phyloP scores from a whole-genome alignment of 768 basidiomycete species.

The Psilocybe sp. region DNA sequence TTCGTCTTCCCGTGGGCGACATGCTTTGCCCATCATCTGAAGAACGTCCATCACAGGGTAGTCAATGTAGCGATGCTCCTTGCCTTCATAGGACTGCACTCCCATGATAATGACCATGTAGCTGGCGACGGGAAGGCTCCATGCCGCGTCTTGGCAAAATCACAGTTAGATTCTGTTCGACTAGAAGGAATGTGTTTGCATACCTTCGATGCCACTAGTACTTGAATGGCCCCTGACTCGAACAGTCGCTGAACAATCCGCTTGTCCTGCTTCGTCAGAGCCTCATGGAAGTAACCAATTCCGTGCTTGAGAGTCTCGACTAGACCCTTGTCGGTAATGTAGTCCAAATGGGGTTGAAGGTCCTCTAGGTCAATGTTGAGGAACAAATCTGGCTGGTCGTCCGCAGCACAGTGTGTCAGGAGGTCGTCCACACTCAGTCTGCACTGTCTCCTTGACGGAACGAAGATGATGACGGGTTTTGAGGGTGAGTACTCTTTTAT shows the following conservation, averaged over 20 bases:
- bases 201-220: conserved; percentile 92
- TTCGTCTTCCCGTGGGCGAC: conserved; percentile 84
- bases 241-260: conserved; percentile 90
- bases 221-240: conserved; percentile 91
- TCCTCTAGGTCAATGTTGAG: conserved; percentile 83
- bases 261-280: conserved; percentile 88
- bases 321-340: conserved; percentile 71
- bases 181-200: conserved; percentile 11
- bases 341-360: conserved; percentile 85
- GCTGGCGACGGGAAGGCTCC: conserved; percentile 90
- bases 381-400: conserved; percentile 83
- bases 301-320: conserved; percentile 85
- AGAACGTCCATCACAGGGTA: conserved; percentile 98
- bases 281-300: conserved; percentile 95
- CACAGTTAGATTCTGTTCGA: neutral
- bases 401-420: conserved; percentile 82
- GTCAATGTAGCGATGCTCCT: conserved; percentile 96
- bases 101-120: conserved; percentile 99
- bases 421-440: conserved; percentile 92
- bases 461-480: conserved; percentile 90
- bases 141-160: conserved; percentile 79
- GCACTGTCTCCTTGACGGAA: conserved; percentile 91
- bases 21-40: conserved; percentile 99
- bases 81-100: conserved; percentile 95
- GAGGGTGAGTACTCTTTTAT: conserved; percentile 83